A percentile compares a stretch with the other conserved stretches of the same genome.
These are phyloP conservation scores for Trypanosoma cruzi DNA, from an alignment of 208 protist genomes.

Conservation along the genomic window DNA sequence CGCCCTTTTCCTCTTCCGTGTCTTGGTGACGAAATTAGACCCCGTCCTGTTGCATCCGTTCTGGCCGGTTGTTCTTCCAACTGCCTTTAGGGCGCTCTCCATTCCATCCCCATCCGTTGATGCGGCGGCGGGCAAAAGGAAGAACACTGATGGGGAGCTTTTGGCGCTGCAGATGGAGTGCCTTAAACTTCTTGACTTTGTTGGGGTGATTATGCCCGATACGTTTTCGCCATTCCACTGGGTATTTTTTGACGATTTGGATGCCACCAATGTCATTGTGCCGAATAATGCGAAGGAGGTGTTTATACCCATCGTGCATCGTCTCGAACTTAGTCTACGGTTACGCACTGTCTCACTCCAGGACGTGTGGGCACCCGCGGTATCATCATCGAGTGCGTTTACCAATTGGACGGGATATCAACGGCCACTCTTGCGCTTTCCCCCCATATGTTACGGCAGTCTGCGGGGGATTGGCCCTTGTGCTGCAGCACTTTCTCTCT, in stretches of 20 bases:
- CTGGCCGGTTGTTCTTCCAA: slow-evolving; percentile 57
- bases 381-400: not conserved
- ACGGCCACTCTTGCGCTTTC: slow-evolving; percentile 37
- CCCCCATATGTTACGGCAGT: slow-evolving; percentile 23
- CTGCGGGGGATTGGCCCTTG: slow-evolving; percentile 27
- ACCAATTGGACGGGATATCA: slow-evolving; percentile 21
- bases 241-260: slow-evolving; percentile 41
- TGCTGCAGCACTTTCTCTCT: slow-evolving; percentile 30
- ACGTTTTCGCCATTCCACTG: slow-evolving; percentile 32
- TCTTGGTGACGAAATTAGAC: slow-evolving; percentile 46
- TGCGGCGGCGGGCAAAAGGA: not conserved
- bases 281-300: not conserved
- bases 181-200: slow-evolving; percentile 54
- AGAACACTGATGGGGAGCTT: slow-evolving; percentile 29
- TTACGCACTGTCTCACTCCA: not conserved
- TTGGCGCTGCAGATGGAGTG: slow-evolving; percentile 56
- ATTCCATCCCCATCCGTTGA: not conserved
- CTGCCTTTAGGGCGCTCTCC: slow-evolving; percentile 28
- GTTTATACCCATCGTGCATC: slow-evolving; percentile 16
- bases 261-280: not conserved
- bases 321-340: not conserved
- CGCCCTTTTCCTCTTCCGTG: slow-evolving; percentile 62
- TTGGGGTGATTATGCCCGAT: slow-evolving; percentile 46
- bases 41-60: slow-evolving; percentile 37
- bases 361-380: slow-evolving; percentile 1